A percentile compares a stretch with the other conserved stretches of the same genome.
These are phyloP conservation scores for Neophaeococcomyces mojaviensis DNA, from an alignment of 2,329 filamentous ascomycete genomes.

Conservation along the genomic window DNA sequence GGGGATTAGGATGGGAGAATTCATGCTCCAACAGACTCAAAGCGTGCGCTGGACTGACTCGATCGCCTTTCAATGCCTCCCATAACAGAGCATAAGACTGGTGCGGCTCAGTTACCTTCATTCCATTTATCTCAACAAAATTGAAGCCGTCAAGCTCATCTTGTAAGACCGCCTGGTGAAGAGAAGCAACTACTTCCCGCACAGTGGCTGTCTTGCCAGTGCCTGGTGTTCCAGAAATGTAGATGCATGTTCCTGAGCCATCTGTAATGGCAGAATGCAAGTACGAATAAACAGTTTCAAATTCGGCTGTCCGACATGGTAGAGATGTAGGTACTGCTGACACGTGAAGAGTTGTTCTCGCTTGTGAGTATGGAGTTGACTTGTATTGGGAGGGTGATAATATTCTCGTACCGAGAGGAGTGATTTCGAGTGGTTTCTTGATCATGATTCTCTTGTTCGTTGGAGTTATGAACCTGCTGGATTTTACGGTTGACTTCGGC, in stretches of 20 bases:
- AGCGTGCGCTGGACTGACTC: constrained; percentile 85
- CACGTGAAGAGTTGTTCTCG: constrained; percentile 81
- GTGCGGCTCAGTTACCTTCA: constrained; percentile 98
- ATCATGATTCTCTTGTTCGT: constrained; percentile 62
- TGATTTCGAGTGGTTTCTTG: constrained; percentile 90
- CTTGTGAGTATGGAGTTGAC: constrained; percentile 83
- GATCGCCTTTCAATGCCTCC: constrained; percentile 90
- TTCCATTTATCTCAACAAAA: constrained; percentile 98
- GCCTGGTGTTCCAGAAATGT: constrained; percentile 96
- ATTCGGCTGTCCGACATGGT: constrained; percentile 87
- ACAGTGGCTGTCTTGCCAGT: constrained; percentile 98
- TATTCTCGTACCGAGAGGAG: constrained; percentile 80
- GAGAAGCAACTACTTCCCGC: constrained; percentile 80
- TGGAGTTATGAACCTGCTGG: constrained; percentile 52
- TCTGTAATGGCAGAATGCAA: constrained; percentile 90
- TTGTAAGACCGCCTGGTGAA: constrained; percentile 77
- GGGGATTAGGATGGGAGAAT: constrained; percentile 80
- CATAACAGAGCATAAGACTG: constrained; percentile 92
- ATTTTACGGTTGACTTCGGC: constrained; percentile 33
- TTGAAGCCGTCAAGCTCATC: constrained; percentile 98
- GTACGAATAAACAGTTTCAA: constrained; percentile 84
- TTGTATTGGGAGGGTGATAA: constrained; percentile 64
- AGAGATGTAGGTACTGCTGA: constrained; percentile 83
- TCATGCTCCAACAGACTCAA: constrained; percentile 85
- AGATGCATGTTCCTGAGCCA: constrained; percentile 90